Base-by-base conservation (phyloP, 495 filamentous ascomycete genomes). In the Penicillium malachiteum region DNA sequence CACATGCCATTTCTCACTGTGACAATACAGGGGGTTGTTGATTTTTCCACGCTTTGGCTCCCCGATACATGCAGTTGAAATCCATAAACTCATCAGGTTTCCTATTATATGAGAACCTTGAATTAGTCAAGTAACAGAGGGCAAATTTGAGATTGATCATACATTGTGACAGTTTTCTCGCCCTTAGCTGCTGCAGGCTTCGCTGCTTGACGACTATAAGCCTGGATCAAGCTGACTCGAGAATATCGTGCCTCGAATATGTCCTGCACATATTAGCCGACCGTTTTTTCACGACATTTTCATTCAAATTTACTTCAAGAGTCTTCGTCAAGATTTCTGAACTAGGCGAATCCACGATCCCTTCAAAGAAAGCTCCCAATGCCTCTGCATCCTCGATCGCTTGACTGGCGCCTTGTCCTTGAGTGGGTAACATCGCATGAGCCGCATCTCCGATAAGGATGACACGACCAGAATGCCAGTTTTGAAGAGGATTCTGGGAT, bases 361-460 rank as follows among this genome's bases (percentile, higher is more conserved):
- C 65, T 5, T 58, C 55, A 17, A 65, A 68, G 16, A 66, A 68
- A 3, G 68, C 57, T 0, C 63, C 68, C 12, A 71, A 42, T 16
- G 55, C 54, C 13, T 73, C 67, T 1, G 73, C 70, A 50, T 78
- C 75, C 48, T 78, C 75, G 18, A 78, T 67, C 1, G 73, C 63
- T 31, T 67, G 56, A 34, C 66, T 75, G 17, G 71, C 68, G 0
- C 76, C 74, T 43, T 77, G 72, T 0, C 72, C 73, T 42, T 76
- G 71, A 30, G 67, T 58, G 2, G 74, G 74, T 4, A 68, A 59
- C 73, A 79, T 74, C 2, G 73, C 70, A 50, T 79, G 76, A 1
- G 76, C 74, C 0, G 76, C 73, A 46, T 78, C 76, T 1, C 74
- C 76, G 40, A 77, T 72, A 14, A 78, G 63, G 32, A 78, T 73